Evolutionary conservation across 108 stramenopile genomes (phyloP), one percentile per base, ranked within the genome.

Genomic region (Cyclostephanos tholiformis): DNA sequence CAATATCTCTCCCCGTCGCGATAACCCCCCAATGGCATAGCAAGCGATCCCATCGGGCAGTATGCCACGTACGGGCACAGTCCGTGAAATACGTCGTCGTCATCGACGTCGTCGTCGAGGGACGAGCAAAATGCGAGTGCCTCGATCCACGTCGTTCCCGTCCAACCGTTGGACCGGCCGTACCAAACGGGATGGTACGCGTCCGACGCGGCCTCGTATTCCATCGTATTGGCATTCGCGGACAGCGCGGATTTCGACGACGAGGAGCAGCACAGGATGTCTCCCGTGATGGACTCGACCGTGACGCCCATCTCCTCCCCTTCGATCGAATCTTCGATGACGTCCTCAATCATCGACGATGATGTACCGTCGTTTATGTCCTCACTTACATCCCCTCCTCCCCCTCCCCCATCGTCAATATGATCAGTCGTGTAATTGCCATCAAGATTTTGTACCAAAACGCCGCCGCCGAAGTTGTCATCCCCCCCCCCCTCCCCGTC

Each of bases 201-300:
- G 38, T 60, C 59, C 4, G 59, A 25, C 14, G 6, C 36, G 13
- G 59, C 29, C 17, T 16, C 35, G 6, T 8, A 6, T 12, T 8
- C 9, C 36, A 36, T 20, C 5, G 26, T 11, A 29, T 26, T 29
- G 4, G 59, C 14, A 16, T 35, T 39, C 19, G 59, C 14, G 16
- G 59, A 60, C n/a, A n/a, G n/a, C 7, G 59, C 19, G 32, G 59
- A 60, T 35, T 32, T 7, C 39, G 59, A 38, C 19, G 30, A 38
- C 1, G 59, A 60, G 59, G 36, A 60, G 14, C 59, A 60, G 19
- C 59, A 60, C 9, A 60, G 59, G 39, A 60, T 60, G 59, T 60
- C 10, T 1, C 35, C 36, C 16, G 59, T 60, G 11, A 60, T n/a
- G 11, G 59, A 35, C 35, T 60, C 35, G 59, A 60, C 35, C 17